A percentile compares a stretch with the other conserved stretches of the same genome.
Evolutionary conservation across 768 basidiomycete genomes (phyloP).

Genomic region (Kwoniella shandongensis): DNA sequence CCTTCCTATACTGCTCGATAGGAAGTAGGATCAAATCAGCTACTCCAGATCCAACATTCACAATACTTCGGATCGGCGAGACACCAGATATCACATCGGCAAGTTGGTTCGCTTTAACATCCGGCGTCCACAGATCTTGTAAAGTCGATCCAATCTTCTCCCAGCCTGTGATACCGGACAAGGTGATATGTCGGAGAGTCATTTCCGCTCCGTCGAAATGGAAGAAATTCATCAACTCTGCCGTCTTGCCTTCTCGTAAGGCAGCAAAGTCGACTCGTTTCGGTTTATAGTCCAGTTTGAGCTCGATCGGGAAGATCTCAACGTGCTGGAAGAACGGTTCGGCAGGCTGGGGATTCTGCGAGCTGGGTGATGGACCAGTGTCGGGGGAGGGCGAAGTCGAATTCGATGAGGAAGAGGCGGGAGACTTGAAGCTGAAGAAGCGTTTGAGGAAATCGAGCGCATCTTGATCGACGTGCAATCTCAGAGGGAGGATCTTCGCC

Average conservation of each 20-base stretch:
- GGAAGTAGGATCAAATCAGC: constrained; percentile 94
- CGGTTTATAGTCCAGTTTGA: constrained; percentile 98
- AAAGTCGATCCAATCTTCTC: constrained; percentile 79
- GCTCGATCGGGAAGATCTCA: constrained; percentile 89
- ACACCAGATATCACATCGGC: constrained; percentile 97
- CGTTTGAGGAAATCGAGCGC: constrained; percentile 96
- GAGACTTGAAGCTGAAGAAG: constrained; percentile 74
- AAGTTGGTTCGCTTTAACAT: constrained; percentile 97
- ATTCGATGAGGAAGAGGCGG: constrained; percentile 50
- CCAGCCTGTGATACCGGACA: constrained; percentile 92
- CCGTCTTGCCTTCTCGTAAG: constrained; percentile 82
- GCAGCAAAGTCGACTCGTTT: constrained; percentile 93
- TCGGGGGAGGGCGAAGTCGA: background rate
- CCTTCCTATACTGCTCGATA: constrained; percentile 96
- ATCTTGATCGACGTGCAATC: constrained; percentile 96
- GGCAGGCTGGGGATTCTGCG: background rate
- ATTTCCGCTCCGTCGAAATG: constrained; percentile 99
- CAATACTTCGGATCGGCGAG: constrained; percentile 90
- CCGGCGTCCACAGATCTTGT: constrained; percentile 99
- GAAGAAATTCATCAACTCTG: constrained; percentile 99
- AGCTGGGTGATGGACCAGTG: background rate
- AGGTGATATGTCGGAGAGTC: constrained; percentile 87
- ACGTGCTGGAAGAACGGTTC: constrained; percentile 62
- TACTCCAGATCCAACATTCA: constrained; percentile 95
- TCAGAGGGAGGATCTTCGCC: constrained; percentile 85